Evolutionary conservation across 768 basidiomycete species (phyloP).

Genomic region (Tulasnella sp.): DNA sequence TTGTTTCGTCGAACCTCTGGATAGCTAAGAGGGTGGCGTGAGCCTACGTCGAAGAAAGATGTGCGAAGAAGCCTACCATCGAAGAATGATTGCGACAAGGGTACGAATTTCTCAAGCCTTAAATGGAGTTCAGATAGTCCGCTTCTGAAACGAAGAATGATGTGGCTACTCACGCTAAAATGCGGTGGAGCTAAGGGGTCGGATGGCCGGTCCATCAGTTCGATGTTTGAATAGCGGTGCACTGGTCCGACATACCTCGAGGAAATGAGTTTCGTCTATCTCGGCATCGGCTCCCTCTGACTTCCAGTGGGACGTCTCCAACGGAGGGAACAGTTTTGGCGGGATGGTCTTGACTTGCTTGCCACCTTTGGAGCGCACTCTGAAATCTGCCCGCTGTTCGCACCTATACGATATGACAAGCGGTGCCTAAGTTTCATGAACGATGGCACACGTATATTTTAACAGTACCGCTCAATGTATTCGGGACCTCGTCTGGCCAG

Average conservation of each 20-base stretch:
- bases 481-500: constrained; percentile 46
- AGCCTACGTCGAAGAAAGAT: background rate
- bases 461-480: constrained; percentile 48
- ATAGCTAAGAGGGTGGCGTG: background rate
- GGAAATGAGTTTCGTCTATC: constrained; percentile 17
- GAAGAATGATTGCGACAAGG: constrained; percentile 1
- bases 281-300: background rate
- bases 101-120: constrained; percentile 18
- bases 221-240: too few species aligned
- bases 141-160: background rate
- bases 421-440: too few species aligned
- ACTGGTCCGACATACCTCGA: background rate
- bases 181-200: constrained; percentile 2
- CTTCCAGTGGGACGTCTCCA: background rate
- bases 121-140: background rate
- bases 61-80: background rate
- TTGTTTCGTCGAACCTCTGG: constrained; percentile 10
- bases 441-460: background rate
- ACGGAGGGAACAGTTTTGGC: background rate
- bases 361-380: background rate
- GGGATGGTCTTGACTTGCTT: background rate
- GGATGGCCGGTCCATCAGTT: background rate
- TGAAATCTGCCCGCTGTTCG: background rate
- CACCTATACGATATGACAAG: background rate
- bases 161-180: background rate